Evolutionary conservation across 2,329 filamentous ascomycete species (phyloP).

Genomic region (Aspergillus pseudonomiae): DNA sequence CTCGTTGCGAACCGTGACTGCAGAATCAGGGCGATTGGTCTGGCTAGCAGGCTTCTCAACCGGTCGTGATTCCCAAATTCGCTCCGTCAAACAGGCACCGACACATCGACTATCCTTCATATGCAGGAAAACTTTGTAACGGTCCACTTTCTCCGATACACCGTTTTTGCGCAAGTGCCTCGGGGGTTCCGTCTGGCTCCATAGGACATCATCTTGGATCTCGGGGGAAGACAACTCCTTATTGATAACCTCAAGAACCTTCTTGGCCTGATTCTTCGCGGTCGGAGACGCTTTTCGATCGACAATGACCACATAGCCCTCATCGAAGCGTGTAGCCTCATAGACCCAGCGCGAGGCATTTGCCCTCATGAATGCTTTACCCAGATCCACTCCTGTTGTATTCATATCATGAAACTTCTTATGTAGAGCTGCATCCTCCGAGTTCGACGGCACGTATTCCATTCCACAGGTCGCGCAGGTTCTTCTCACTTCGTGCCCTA

Average conservation of each 20-base stretch:
- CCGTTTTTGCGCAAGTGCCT: constrained; percentile 40
- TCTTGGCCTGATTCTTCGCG: constrained; percentile 56
- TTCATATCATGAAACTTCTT: constrained; percentile 67
- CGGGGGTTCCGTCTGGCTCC: constrained; percentile 52
- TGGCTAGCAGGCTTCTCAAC: constrained; percentile 43
- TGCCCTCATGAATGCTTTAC: constrained; percentile 59
- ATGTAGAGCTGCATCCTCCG: constrained; percentile 64
- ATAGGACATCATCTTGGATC: constrained; percentile 60
- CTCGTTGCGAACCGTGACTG: constrained; percentile 50
- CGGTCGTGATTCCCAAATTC: constrained; percentile 59
- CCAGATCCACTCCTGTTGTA: constrained; percentile 62
- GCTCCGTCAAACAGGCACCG: constrained; percentile 63
- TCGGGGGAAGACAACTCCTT: constrained; percentile 64
- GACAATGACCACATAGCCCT: constrained; percentile 61
- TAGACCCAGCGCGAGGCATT: constrained; percentile 56
- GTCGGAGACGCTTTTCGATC: constrained; percentile 56
- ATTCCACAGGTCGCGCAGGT: constrained; percentile 65
- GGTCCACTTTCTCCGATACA: constrained; percentile 45
- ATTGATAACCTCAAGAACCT: constrained; percentile 64
- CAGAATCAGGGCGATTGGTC: constrained; percentile 38
- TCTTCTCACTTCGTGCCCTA: constrained; percentile 58
- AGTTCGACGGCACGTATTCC: constrained; percentile 66
- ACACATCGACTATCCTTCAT: constrained; percentile 64
- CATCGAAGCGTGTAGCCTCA: constrained; percentile 52
- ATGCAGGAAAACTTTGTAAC: constrained; percentile 65